Evolutionary conservation across 2,329 filamentous ascomycete genomes (phyloP).

Genomic region (Fusarium ambrosium): DNA sequence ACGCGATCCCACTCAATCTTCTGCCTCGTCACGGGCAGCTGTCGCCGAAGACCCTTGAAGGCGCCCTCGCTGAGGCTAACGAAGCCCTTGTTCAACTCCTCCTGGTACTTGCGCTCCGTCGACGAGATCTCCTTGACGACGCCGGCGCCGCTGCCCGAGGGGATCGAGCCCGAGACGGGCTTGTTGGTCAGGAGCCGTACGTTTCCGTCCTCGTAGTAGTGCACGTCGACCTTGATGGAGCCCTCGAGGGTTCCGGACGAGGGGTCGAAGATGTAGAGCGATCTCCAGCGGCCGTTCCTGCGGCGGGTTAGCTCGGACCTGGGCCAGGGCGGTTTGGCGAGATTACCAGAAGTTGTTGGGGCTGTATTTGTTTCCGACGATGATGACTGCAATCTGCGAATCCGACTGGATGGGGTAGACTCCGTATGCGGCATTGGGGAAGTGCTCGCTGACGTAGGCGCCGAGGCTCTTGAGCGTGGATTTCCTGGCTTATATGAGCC

Average conservation of each 20-base stretch:
- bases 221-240: slow-evolving; percentile 91
- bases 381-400: slow-evolving; percentile 80
- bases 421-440: slow-evolving; percentile 82
- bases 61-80: slow-evolving; percentile 90
- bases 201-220: slow-evolving; percentile 99
- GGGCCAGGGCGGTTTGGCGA: neutral
- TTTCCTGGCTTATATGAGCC: slow-evolving; percentile 70
- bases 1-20: slow-evolving; percentile 99
- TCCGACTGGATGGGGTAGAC: slow-evolving; percentile 86
- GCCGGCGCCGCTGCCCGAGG: slow-evolving; percentile 73
- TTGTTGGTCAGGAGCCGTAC: slow-evolving; percentile 94
- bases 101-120: slow-evolving; percentile 93
- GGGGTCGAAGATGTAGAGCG: slow-evolving; percentile 83
- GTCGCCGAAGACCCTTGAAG: slow-evolving; percentile 92
- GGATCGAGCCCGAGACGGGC: slow-evolving; percentile 72
- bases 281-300: slow-evolving; percentile 97
- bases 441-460: slow-evolving; percentile 88
- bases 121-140: slow-evolving; percentile 83
- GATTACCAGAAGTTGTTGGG: slow-evolving; percentile 95
- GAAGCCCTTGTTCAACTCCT: slow-evolving; percentile 94
- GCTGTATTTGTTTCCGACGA: slow-evolving; percentile 97
- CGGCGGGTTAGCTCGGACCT: slow-evolving; percentile 32
- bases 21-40: slow-evolving; percentile 95
- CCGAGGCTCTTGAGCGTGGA: slow-evolving; percentile 84
- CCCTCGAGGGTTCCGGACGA: slow-evolving; percentile 78